Evolutionary conservation across 176 grass and related monocot genomes (phyloP), one percentile per base, ranked within the genome.

Genomic region (Juncus inflexus): DNA sequence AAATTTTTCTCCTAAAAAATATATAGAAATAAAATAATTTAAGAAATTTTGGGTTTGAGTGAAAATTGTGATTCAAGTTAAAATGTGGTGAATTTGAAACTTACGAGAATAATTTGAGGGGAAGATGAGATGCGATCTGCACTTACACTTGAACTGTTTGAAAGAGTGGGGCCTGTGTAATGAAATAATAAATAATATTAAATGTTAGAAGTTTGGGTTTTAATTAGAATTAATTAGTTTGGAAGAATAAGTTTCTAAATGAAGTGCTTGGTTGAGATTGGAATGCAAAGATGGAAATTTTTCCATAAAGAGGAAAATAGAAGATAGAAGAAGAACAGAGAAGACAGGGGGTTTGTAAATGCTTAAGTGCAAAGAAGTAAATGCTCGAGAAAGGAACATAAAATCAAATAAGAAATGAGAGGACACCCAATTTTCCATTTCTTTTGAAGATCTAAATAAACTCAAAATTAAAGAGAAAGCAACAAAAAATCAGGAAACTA

Each of bases 1-100:
- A 70, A 70, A 67, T 77, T 92, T 73, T 84, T 92, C 79, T 86
- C 83, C 95, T 99, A 45, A 35, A 60, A 70, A 70, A 83, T 56
- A 47, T 42, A 74, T 4, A 70, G 63, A 65, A 12, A 62, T 67
- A 56, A 15, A 62, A 67, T 55, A 72, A 58, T 40, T 38, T 66
- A 35, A 69, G 51, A 54, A 51, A 70, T 66, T 54, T 41, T 5
- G 65, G 40, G 55, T 1, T 61, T 53, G 12, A 35, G 5, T 35
- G 35, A 80, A 47, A 83, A 66, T 50, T 13, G 6, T 35, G 53
- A 19, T 63, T 63, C 55, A 14, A 42, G 47, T 64, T 58, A 4
- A 43, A 55, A 74, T 36, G 9, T 61, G 50, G 37, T 28, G 58
- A n/a, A 10, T 56, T 15, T 5, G 37, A 58, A 55, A 79, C 82